Evolutionary conservation across 1,284 basidiomycete species (phyloP).

Genomic region (Moesziomyces globuligerus): DNA sequence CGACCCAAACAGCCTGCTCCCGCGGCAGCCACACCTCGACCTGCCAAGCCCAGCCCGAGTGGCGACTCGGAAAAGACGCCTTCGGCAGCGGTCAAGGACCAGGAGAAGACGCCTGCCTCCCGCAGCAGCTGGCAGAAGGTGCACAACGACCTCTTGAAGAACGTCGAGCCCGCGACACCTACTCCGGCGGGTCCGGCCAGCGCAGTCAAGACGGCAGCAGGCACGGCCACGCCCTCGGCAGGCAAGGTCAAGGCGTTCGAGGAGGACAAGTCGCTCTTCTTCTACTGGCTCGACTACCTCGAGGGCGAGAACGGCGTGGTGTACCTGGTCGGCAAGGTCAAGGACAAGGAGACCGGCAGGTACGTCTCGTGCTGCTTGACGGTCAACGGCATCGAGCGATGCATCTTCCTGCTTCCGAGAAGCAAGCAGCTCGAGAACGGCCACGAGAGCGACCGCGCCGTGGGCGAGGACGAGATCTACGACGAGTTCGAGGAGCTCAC

Average conservation of each 20-base stretch:
- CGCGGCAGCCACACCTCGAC: slow-evolving; percentile 13
- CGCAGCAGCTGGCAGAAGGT: slow-evolving; percentile 52
- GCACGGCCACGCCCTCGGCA: slow-evolving; percentile 20
- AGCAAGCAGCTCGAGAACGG: slow-evolving; percentile 68
- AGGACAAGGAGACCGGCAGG: slow-evolving; percentile 66
- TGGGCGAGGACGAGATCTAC: slow-evolving; percentile 76
- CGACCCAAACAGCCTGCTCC: slow-evolving; percentile 24
- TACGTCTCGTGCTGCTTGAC: slow-evolving; percentile 91
- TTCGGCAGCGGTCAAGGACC: slow-evolving; percentile 8
- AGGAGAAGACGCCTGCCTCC: slow-evolving; percentile 21
- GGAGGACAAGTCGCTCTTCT: slow-evolving; percentile 57
- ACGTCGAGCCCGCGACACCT: slow-evolving; percentile 36
- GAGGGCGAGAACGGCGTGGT: slow-evolving; percentile 63
- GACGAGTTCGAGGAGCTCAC: slow-evolving; percentile 85
- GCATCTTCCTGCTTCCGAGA: slow-evolving; percentile 88
- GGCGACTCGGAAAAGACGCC: slow-evolving; percentile 16
- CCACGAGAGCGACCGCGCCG: slow-evolving; percentile 76
- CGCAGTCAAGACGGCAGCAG: slow-evolving; percentile 18
- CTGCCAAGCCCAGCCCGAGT: slow-evolving; percentile 2
- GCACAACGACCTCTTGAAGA: slow-evolving; percentile 47
- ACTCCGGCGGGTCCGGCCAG: slow-evolving; percentile 15
- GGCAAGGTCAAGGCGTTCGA: slow-evolving; percentile 54
- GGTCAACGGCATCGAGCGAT: slow-evolving; percentile 86
- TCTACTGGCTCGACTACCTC: slow-evolving; percentile 66
- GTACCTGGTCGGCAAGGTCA: slow-evolving; percentile 65